Percentiles rank a stretch among this genome's conserved stretches.
These are phyloP conservation scores for Pseudocercospora vitis DNA, from an alignment of 2,329 filamentous ascomycete genomes.

Conservation along the genomic window DNA sequence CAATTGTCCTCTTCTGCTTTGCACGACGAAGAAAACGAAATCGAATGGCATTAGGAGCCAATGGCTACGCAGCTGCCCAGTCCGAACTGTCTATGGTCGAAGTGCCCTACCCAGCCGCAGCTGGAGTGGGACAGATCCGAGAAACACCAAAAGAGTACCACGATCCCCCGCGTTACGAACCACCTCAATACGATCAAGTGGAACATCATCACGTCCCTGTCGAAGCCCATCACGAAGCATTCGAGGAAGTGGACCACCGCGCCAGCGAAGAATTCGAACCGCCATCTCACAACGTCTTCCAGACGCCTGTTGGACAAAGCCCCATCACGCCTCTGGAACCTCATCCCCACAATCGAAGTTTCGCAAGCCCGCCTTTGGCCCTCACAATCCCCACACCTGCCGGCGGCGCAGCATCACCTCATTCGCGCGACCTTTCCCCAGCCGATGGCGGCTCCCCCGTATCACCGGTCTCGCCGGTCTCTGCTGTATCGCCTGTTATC, in stretches of 20 bases:
- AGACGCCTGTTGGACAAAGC: conserved; percentile 15
- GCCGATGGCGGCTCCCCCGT: conserved; percentile 17
- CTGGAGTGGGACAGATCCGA: conserved; percentile 4
- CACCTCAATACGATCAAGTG: background rate
- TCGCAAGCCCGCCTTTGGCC: conserved; percentile 5
- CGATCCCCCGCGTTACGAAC: conserved; percentile 1
- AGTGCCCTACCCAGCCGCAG: conserved; percentile 10
- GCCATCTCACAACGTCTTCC: conserved; percentile 3
- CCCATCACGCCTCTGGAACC: conserved; percentile 12
- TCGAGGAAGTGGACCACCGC: background rate
- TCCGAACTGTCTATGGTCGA: conserved; percentile 25
- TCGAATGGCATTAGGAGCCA: conserved; percentile 9
- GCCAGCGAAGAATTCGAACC: conserved; percentile 4
- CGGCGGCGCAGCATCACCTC: conserved; percentile 4
- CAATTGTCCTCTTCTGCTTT: conserved; percentile 14
- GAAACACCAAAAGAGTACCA: conserved; percentile 4
- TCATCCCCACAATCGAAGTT: conserved; percentile 3
- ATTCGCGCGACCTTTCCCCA: conserved; percentile 18
- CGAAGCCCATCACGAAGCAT: background rate
- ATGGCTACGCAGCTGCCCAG: conserved; percentile 18
- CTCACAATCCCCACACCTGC: conserved; percentile 16
- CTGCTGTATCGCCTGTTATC: conserved; percentile 14
- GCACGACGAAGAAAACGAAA: conserved; percentile 14
- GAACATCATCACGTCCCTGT: background rate
- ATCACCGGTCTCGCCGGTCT: conserved; percentile 21